A percentile compares a stretch with the other conserved stretches of the same genome.
These are phyloP conservation scores for Pythium phragmitis DNA, from an alignment of 352 stramenopile species.

Conservation along the genomic window DNA sequence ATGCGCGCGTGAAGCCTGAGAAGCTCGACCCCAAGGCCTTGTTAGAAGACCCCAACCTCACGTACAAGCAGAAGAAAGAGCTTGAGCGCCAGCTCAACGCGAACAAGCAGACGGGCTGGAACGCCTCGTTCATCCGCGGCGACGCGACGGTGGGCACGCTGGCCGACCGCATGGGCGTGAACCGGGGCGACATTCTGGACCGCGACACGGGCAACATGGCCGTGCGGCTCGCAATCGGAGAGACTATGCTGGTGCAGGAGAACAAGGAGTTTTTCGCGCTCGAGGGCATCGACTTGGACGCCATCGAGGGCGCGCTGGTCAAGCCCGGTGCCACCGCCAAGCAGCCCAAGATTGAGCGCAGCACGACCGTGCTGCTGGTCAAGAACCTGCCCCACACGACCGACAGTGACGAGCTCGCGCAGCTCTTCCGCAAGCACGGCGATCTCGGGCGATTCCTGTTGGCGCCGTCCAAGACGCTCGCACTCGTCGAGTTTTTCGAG, in stretches of 20 bases:
- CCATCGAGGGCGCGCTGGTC: slow-evolving; percentile 85
- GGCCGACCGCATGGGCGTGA: slow-evolving; percentile 87
- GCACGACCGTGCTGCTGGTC: slow-evolving; percentile 94
- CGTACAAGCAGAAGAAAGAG: slow-evolving; percentile 91
- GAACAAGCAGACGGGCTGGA: slow-evolving; percentile 91
- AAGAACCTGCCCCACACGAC: slow-evolving; percentile 98
- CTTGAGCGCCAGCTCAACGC: slow-evolving; percentile 84
- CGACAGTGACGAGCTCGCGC: slow-evolving; percentile 91
- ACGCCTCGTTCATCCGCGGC: slow-evolving; percentile 90
- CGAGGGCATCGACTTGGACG: slow-evolving; percentile 93
- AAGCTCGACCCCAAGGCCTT: slow-evolving; percentile 56
- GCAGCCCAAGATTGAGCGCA: slow-evolving; percentile 85
- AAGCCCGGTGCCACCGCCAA: slow-evolving; percentile 41
- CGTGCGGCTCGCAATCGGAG: slow-evolving; percentile 96
- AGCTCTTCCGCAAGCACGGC: slow-evolving; percentile 93
- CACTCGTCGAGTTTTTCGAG: slow-evolving; percentile 95
- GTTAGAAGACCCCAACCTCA: slow-evolving; percentile 66
- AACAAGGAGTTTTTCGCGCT: slow-evolving; percentile 97
- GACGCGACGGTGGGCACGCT: slow-evolving; percentile 77
- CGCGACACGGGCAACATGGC: slow-evolving; percentile 96
- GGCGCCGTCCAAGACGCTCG: slow-evolving; percentile 93
- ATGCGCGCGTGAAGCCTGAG: slow-evolving; percentile 73
- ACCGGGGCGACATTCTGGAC: slow-evolving; percentile 94
- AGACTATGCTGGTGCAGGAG: slow-evolving; percentile 98
- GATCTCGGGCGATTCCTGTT: slow-evolving; percentile 87